Percentiles rank a stretch among this genome's conserved stretches.
phyloP scores from a whole-genome alignment of 2,329 filamentous ascomycete species.

The Hymenoscyphus fraxineus region DNA sequence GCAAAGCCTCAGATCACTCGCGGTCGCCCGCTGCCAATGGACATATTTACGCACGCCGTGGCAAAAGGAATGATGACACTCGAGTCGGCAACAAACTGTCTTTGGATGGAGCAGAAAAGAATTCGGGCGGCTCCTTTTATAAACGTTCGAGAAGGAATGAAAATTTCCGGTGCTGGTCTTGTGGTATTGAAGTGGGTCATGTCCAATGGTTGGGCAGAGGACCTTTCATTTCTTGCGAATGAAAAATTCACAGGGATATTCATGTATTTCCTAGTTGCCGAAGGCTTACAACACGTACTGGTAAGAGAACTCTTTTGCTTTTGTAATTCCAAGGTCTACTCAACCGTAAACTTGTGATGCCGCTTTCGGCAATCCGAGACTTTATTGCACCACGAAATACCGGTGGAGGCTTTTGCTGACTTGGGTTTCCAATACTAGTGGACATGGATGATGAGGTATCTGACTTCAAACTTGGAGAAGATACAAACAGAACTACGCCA shows the following conservation, averaged over 20 bases:
- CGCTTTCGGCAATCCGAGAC: not conserved
- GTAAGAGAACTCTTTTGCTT: not conserved
- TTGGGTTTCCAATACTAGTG: slow-evolving; percentile 16
- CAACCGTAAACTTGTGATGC: not conserved
- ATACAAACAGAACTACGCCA: not conserved
- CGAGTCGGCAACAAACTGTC: slow-evolving; percentile 27
- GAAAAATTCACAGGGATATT: slow-evolving; percentile 23
- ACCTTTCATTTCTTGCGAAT: slow-evolving; percentile 27
- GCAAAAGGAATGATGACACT: slow-evolving; percentile 33
- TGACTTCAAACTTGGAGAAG: slow-evolving; percentile 9
- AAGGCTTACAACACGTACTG: slow-evolving; percentile 28
- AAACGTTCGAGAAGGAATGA: slow-evolving; percentile 25
- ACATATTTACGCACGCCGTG: slow-evolving; percentile 32
- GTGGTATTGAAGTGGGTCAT: slow-evolving; percentile 33
- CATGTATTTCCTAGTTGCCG: slow-evolving; percentile 33
- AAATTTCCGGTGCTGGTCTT: slow-evolving; percentile 30
- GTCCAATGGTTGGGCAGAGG: slow-evolving; percentile 28
- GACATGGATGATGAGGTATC: slow-evolving; percentile 28
- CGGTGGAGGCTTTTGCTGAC: not conserved
- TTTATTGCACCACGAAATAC: not conserved
- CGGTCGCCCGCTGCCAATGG: slow-evolving; percentile 27
- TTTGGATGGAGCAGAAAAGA: slow-evolving; percentile 19
- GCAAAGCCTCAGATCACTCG: not conserved
- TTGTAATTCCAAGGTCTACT: not conserved
- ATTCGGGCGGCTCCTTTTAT: slow-evolving; percentile 21